These are phyloP conservation scores for Brachypodium distachyon DNA, from an alignment of 202 grass and related monocot species.

Conservation along the genomic window DNA sequence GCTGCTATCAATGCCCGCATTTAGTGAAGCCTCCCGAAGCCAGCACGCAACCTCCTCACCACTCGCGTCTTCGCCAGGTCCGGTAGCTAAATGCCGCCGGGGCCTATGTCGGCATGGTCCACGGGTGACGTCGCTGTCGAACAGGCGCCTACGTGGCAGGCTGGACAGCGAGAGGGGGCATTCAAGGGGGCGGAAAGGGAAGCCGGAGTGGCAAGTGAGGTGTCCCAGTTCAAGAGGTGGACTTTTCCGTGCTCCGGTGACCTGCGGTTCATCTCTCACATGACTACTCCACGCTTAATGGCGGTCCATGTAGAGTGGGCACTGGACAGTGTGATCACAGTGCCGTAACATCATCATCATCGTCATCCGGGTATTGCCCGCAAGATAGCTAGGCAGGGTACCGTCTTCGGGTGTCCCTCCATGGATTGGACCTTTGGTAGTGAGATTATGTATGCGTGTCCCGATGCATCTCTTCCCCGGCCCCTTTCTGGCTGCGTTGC, in stretches of 20 bases:
- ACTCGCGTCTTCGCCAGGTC: background rate
- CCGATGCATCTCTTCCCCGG: background rate
- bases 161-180: slow-evolving; percentile 1
- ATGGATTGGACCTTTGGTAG: slow-evolving; percentile 7
- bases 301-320: background rate
- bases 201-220: slow-evolving; percentile 15
- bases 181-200: background rate
- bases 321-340: background rate
- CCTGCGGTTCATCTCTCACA: background rate
- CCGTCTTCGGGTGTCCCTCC: slow-evolving; percentile 23
- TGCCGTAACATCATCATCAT: background rate
- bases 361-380: background rate
- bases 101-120: background rate
- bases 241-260: background rate
- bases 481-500: slow-evolving; percentile 3
- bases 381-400: slow-evolving; percentile 1
- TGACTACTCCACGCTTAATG: background rate
- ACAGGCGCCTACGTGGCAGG: background rate
- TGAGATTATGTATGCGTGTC: slow-evolving; percentile 1
- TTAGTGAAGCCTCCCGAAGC: slow-evolving; percentile 12
- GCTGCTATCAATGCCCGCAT: slow-evolving; percentile 26
- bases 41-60: slow-evolving; percentile 33
- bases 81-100: background rate
- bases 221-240: slow-evolving; percentile 6
- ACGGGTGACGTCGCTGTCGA: background rate